These are phyloP conservation scores for Helotiales sp. DNA, from an alignment of 2,329 filamentous ascomycete genomes.

Conservation along the genomic window DNA sequence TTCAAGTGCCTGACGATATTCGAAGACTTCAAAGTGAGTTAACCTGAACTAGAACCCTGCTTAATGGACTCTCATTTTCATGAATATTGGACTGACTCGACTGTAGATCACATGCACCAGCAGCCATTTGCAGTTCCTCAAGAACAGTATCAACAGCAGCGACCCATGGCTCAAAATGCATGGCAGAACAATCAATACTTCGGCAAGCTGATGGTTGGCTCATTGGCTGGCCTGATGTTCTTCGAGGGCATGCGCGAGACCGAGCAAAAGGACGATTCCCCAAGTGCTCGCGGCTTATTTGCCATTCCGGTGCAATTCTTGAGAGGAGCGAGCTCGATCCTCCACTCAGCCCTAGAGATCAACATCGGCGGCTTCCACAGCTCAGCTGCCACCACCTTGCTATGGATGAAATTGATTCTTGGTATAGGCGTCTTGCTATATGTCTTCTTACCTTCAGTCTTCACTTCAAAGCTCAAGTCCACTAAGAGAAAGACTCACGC, in stretches of 20 bases:
- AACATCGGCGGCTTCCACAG: slow-evolving; percentile 55
- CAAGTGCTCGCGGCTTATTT: slow-evolving; percentile 66
- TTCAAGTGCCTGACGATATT: slow-evolving; percentile 66
- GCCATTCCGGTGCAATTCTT: slow-evolving; percentile 63
- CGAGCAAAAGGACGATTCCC: slow-evolving; percentile 62
- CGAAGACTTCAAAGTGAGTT: slow-evolving; percentile 35
- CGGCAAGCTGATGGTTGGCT: slow-evolving; percentile 87
- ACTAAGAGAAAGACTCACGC: slow-evolving; percentile 54
- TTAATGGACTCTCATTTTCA: neutral
- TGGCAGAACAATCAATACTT: slow-evolving; percentile 60
- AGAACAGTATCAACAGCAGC: slow-evolving; percentile 45
- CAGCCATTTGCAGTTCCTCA: slow-evolving; percentile 36
- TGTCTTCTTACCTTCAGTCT: slow-evolving; percentile 55
- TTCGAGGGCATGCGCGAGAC: slow-evolving; percentile 72
- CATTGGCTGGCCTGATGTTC: slow-evolving; percentile 88
- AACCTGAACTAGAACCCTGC: neutral
- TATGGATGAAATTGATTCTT: slow-evolving; percentile 53
- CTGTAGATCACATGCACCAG: slow-evolving; percentile 27
- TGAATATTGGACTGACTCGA: neutral
- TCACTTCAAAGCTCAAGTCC: slow-evolving; percentile 42
- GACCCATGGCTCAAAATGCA: slow-evolving; percentile 55
- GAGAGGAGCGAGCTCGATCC: slow-evolving; percentile 44
- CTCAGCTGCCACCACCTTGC: slow-evolving; percentile 45
- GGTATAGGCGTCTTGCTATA: slow-evolving; percentile 55
- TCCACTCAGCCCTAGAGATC: slow-evolving; percentile 43